These are phyloP conservation scores for Syncephalis plumigaleata DNA, from an alignment of 371 early-diverging fungal species.

Conservation along the genomic window DNA sequence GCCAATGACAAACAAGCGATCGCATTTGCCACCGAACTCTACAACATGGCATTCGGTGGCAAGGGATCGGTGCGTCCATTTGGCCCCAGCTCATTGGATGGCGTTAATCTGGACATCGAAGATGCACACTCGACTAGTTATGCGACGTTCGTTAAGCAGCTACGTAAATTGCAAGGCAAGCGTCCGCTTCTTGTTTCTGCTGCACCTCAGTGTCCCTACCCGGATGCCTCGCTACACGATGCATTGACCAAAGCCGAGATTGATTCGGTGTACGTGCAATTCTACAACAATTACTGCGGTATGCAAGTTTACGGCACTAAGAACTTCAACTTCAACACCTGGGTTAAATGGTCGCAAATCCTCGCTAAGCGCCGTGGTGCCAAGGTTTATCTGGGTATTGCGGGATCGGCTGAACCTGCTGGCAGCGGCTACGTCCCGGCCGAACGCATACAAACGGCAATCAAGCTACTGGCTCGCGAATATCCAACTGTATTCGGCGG, in stretches of 20 bases:
- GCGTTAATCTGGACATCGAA: slow-evolving; percentile 55
- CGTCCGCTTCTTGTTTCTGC: slow-evolving; percentile 36
- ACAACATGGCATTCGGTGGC: slow-evolving; percentile 26
- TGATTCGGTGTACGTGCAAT: slow-evolving; percentile 41
- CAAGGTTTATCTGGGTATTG: slow-evolving; percentile 35
- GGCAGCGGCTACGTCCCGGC: slow-evolving; percentile 30
- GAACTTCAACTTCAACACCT: slow-evolving; percentile 33
- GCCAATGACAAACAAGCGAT: slow-evolving; percentile 19
- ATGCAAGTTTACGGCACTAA: slow-evolving; percentile 17
- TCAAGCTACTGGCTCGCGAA: slow-evolving; percentile 12
- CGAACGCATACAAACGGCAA: slow-evolving; percentile 15
- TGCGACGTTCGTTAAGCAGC: slow-evolving; percentile 20
- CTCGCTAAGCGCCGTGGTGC: slow-evolving; percentile 34
- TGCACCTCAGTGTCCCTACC: slow-evolving; percentile 60
- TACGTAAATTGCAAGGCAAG: slow-evolving; percentile 16
- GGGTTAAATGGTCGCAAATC: slow-evolving; percentile 33
- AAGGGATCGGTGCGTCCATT: slow-evolving; percentile 31
- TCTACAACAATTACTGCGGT: slow-evolving; percentile 52
- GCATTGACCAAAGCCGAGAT: slow-evolving; percentile 11
- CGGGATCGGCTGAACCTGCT: slow-evolving; percentile 31
- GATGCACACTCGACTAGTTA: slow-evolving; percentile 26
- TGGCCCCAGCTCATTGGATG: slow-evolving; percentile 34
- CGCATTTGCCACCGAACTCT: slow-evolving; percentile 31
- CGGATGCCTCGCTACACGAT: slow-evolving; percentile 13
- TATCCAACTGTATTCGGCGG: slow-evolving; percentile 34